phyloP scores from a whole-genome alignment of 148 eudicot species.

The Pouteria glomerata region DNA sequence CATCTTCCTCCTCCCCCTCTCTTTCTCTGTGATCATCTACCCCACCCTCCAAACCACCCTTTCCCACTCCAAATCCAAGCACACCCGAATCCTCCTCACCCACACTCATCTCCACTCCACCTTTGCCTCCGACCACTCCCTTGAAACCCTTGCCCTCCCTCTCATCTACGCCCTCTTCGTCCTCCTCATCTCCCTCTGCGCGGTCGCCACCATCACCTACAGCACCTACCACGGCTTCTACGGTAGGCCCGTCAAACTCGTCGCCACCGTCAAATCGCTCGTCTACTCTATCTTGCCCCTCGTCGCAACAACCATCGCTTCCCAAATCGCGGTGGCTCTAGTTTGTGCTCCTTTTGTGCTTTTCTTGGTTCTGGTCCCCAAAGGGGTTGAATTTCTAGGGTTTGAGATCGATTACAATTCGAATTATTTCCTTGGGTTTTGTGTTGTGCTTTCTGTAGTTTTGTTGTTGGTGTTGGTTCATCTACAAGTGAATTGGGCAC shows the following conservation, averaged over 20 bases:
- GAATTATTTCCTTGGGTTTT: slow-evolving; percentile 17
- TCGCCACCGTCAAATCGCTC: slow-evolving; percentile 7
- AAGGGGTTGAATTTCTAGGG: slow-evolving; percentile 18
- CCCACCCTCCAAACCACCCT: slow-evolving; percentile 33
- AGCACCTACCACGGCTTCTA: slow-evolving; percentile 10
- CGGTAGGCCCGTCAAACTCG: slow-evolving; percentile 15
- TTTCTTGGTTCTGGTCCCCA: slow-evolving; percentile 4
- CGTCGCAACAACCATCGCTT: neutral
- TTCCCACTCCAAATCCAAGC: slow-evolving; percentile 1
- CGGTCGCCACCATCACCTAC: slow-evolving; percentile 21
- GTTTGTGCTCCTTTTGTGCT: slow-evolving; percentile 14
- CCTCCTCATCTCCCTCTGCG: slow-evolving; percentile 28
- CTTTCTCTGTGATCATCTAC: slow-evolving; percentile 35
- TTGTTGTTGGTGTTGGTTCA: slow-evolving; percentile 18
- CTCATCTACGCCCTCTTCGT: slow-evolving; percentile 23
- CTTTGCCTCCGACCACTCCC: neutral
- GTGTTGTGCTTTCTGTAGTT: slow-evolving; percentile 12
- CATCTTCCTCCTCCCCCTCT: slow-evolving; percentile 47
- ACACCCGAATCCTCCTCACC: slow-evolving; percentile 15
- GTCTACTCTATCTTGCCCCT: slow-evolving; percentile 12
- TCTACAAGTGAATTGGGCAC: slow-evolving; percentile 40
- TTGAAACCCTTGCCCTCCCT: slow-evolving; percentile 4
- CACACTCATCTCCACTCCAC: neutral
- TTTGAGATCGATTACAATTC: slow-evolving; percentile 24
- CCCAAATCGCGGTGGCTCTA: slow-evolving; percentile 5